Base-by-base conservation (phyloP, 768 basidiomycete genomes). In the Pleurotus ostreatus region DNA sequence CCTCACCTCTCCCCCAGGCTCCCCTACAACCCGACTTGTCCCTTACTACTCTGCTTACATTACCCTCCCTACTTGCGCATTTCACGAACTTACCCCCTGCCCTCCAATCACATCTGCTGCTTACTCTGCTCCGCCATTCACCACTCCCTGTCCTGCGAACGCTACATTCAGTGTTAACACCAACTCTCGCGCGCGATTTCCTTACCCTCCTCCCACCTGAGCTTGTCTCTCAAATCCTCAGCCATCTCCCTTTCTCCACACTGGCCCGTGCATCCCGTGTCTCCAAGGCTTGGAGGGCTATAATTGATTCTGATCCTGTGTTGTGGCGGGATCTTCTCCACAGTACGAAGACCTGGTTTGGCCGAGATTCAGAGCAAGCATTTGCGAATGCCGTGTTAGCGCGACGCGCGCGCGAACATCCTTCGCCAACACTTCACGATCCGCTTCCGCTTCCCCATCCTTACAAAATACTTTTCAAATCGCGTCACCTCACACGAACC, bases 141-240 rank as follows among this genome's bases (percentile, higher is more conserved):
- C 87, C 94, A 2, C 82, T 96, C 16, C 87, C 93, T 3, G 96
- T 98, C 38, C 79, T 99, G 23, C 89, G 96, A 51, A 90, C 89
- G 1, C 72, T 98, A 13, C 88, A 95, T 65, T 86, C 88, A 37
- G 89, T 98, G 63, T 78, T 98, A 62, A 87, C 89, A 0, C 92
- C 90, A 22, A 94, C 93, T 2, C 78, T 98, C 25, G 92, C 94
- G 18, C 89, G 95, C 62, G 97, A 99, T 71, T 99, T 98, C 69
- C 81, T 98, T 61, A 87, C 89, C 2, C 82, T 92, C 39, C 83
- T 98, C 8, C 97, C 97, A 4, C 86, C 91, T 34, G 96, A 99
- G 65, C 84, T 99, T 38, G 88, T 92, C 49, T 90, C 94, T 1
- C 88, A 91, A 60, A 82, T 98, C 60, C 81, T 98, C 60, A 86